Percentiles rank a stretch among this genome's conserved stretches.
phyloP scores from a whole-genome alignment of 495 filamentous ascomycete genomes.

The Astrothelium subdiscretum region DNA sequence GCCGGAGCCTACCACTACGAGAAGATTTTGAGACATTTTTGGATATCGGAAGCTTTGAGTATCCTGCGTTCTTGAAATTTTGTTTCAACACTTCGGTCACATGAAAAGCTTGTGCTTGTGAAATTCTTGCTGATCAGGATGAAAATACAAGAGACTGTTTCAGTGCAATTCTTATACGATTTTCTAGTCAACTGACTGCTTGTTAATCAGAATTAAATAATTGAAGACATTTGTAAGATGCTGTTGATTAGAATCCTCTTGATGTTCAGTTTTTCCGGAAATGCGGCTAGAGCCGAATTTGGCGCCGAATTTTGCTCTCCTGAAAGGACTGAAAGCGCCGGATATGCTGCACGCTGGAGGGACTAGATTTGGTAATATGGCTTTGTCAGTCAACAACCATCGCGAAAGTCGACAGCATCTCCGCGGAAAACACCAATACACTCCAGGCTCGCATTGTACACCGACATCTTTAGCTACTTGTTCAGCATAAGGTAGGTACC shows the following conservation, averaged over 20 bases:
- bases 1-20: conserved; percentile 14
- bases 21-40: conserved; percentile 8
- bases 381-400: too few relatives aligned
- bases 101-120: neutral
- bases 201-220: neutral
- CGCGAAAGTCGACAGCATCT: too few relatives aligned
- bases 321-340: neutral
- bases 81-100: neutral
- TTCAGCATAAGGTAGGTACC: neutral
- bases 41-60: neutral
- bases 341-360: too few relatives aligned
- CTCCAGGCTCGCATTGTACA: neutral
- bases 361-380: too few relatives aligned
- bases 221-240: neutral
- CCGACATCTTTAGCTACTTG: too few relatives aligned
- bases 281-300: neutral
- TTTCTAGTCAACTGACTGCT: neutral
- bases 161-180: neutral
- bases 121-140: neutral
- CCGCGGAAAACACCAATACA: neutral
- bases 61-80: neutral
- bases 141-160: neutral
- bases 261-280: neutral
- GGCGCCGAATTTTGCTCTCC: neutral
- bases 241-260: neutral